Conservation (phyloP, 202 grass and related monocot genomes). For the Elaeis oleifera region DNA sequence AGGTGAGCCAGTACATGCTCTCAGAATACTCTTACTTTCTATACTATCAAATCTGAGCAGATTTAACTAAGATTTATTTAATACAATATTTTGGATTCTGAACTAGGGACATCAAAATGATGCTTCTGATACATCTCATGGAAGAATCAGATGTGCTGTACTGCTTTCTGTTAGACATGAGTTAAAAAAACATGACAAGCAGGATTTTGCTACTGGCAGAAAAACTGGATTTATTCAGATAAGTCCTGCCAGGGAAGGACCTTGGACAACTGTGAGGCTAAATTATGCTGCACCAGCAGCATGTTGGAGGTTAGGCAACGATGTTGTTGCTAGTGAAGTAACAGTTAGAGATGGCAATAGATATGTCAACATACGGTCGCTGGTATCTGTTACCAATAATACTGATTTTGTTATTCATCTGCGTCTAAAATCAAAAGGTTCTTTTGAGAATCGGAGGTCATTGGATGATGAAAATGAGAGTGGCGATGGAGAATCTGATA, state of each 20-base stretch:
- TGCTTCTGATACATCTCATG: slow-evolving; percentile 33
- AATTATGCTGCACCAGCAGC: slow-evolving; percentile 84
- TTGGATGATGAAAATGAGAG: slow-evolving; percentile 18
- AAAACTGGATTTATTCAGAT: slow-evolving; percentile 79
- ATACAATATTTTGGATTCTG: slow-evolving; percentile 2
- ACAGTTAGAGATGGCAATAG: slow-evolving; percentile 71
- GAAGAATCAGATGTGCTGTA: slow-evolving; percentile 76
- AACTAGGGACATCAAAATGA: slow-evolving; percentile 44
- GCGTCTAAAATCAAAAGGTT: slow-evolving; percentile 45
- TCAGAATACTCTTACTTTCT: background rate
- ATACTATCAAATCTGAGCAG: no score
- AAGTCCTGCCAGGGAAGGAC: slow-evolving; percentile 86
- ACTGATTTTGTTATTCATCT: slow-evolving; percentile 63
- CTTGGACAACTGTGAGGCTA: slow-evolving; percentile 89
- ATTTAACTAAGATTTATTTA: no score
- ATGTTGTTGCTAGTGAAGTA: slow-evolving; percentile 88
- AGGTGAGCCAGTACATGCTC: background rate
- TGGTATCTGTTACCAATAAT: slow-evolving; percentile 78
- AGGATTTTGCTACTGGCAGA: slow-evolving; percentile 29
- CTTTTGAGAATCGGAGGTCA: slow-evolving; percentile 30
- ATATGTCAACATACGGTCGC: slow-evolving; percentile 81
- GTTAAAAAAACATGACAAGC: slow-evolving; percentile 32
- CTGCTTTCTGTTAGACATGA: slow-evolving; percentile 57
- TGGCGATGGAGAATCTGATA: slow-evolving; percentile 5
- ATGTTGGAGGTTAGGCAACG: slow-evolving; percentile 88